Evolutionary conservation across 306 rosid species (phyloP).

Genomic region (Acacia confusa): DNA sequence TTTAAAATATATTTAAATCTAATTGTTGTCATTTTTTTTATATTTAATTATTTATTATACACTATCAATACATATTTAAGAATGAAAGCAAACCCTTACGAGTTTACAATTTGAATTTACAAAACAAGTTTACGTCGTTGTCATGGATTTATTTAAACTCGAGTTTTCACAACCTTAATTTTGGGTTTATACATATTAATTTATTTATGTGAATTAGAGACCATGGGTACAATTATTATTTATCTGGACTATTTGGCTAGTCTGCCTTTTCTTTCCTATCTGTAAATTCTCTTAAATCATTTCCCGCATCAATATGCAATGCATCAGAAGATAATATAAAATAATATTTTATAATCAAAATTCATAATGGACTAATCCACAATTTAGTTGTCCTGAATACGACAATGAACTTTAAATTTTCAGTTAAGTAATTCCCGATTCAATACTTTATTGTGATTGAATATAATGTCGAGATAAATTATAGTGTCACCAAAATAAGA

Average conservation of each 20-base stretch:
- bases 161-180: too few relatives aligned
- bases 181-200: not conserved
- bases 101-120: too few relatives aligned
- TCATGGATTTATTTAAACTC: too few relatives aligned
- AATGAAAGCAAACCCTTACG: too few relatives aligned
- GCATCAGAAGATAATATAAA: not conserved
- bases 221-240: not conserved
- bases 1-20: too few relatives aligned
- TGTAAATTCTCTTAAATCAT: not conserved
- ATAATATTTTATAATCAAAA: not conserved
- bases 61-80: too few relatives aligned
- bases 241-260: not conserved
- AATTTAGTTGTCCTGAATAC: not conserved
- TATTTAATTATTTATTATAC: too few relatives aligned
- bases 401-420: not conserved
- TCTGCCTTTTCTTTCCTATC: not conserved
- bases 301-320: not conserved
- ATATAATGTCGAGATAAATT: not conserved
- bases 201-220: not conserved
- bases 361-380: not conserved
- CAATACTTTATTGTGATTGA: not conserved
- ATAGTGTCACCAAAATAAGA: not conserved
- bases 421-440: not conserved
- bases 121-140: too few relatives aligned
- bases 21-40: too few relatives aligned